Evolutionary conservation across 2,329 filamentous ascomycete species (phyloP).

Genomic region (Colletotrichum acutatum): DNA sequence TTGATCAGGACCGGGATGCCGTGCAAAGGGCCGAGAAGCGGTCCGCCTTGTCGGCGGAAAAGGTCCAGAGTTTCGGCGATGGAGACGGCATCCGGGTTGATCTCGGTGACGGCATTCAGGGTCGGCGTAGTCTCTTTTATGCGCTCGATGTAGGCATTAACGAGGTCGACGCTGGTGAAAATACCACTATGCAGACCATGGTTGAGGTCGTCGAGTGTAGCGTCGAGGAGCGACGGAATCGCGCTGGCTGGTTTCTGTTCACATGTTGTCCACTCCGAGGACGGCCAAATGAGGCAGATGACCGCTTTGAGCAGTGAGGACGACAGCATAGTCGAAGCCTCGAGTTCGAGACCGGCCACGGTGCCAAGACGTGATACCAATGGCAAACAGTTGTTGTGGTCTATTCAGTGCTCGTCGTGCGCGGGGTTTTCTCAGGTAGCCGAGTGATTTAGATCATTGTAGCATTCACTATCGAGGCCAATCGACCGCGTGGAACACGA

Average conservation of each 20-base stretch:
- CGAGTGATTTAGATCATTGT: not conserved
- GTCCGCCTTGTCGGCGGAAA: slow-evolving; percentile 35
- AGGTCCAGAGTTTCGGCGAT: slow-evolving; percentile 51
- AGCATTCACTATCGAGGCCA: not conserved
- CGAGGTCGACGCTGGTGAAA: slow-evolving; percentile 45
- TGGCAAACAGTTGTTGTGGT: not conserved
- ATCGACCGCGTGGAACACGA: not conserved
- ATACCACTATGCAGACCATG: slow-evolving; percentile 40
- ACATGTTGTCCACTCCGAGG: not conserved
- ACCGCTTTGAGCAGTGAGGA: not conserved
- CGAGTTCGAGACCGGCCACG: not conserved
- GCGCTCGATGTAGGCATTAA: slow-evolving; percentile 45
- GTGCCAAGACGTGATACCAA: not conserved
- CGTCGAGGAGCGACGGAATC: not conserved
- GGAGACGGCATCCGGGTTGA: slow-evolving; percentile 50
- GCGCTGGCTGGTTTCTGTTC: not conserved
- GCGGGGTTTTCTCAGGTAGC: not conserved
- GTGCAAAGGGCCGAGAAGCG: slow-evolving; percentile 54
- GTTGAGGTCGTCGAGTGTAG: not conserved
- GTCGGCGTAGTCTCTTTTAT: slow-evolving; percentile 44
- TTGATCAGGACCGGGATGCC: slow-evolving; percentile 75
- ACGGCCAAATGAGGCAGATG: not conserved
- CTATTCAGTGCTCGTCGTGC: not conserved
- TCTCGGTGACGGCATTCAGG: slow-evolving; percentile 44
- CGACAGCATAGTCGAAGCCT: not conserved